Base-by-base conservation (phyloP, 1,284 basidiomycete species). In the Xerocomus subilludens region DNA sequence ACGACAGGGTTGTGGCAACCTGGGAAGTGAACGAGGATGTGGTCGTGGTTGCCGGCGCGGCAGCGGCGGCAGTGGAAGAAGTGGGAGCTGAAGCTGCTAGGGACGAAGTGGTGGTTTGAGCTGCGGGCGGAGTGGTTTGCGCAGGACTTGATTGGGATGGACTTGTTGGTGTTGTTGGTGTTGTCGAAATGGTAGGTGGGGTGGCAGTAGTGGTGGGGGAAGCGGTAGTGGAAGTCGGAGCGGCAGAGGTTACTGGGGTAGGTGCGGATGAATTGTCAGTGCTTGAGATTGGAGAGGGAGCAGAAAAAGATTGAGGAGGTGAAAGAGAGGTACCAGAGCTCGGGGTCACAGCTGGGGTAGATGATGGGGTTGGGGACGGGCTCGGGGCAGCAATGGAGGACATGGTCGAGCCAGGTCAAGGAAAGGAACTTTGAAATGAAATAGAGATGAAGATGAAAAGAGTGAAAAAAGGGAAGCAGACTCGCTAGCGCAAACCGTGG, bases 271-370 rank as follows among this genome's bases (percentile, higher is more conserved):
- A 32, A 36, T n/a, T 0, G 71, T 82, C 13, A 81, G 80, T 59
- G 56, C 35, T 67, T 3, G 75, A 49, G 69, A 36, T 13, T 32
- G 59, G 32, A 35, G 72, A 51, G 30, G 69, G 9, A 45, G 64
- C 2, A 60, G 73, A 65, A 36, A 14, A 45, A 3, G 74, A 55
- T 5, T 5, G 49, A 74, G 76, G 70, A 38, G 78, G 66, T 36
- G 80, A 66, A 73, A 56, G 35, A 49, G 73, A 75, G 72, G 56
- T 82, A 81, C 81, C 80, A 67, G 49, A 30, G 47, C 42, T 74
- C 62, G 75, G 60, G 38, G 10, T 58, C 42, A 20, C 20, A 16
- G 42, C 14, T 68, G 27, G 58, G 35, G 51, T 20, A 35, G 79
- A 64, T 45, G 67, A 63, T 51, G 67, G 63, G 45, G 68, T 13